Evolutionary conservation across 495 filamentous ascomycete genomes (phyloP), one percentile per base, ranked within the genome.

Genomic region (Tirmania nivea): DNA sequence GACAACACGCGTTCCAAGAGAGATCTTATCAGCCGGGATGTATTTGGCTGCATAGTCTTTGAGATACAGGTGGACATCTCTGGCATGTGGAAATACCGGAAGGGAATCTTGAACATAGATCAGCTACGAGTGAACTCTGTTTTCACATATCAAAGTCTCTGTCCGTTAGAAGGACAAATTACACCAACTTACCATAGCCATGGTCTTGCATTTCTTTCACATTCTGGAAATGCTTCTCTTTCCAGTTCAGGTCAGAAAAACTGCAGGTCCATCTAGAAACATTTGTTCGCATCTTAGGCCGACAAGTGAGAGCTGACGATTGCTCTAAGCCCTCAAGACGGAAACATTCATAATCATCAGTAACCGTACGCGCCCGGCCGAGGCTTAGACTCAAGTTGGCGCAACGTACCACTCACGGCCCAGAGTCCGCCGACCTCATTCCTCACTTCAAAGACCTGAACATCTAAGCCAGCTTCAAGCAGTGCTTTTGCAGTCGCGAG

Each of bases 401-500:
- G 64, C 31, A 75, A 71, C 8, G 66, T 64, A 35, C 57, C 68
- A 10, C 57, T 54, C 16, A 72, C 57, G 4, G 79, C 75, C 86
- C 86, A 94, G 12, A 94, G 71, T 2, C 86, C 86, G 5, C 86
- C 86, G 25, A 89, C 69, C 37, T 75, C 68, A 53, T 69, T 52
- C 14, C 76, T 70, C 34, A 71, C 65, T 37, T 94, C 86, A 58
- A 86, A 86, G 35, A 93, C 65, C 4, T 75, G 79, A 17, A 86
- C 79, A 7, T 69, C 64, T 62, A 87, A 87, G 8, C 69, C 69
- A 10, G 69, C 75, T 37, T 79, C 76, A 2, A 87, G 66, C 9
- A 94, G 72, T 0, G 79, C 82, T 65, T 89, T 92, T 55, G 86
- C 85, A 1, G 84, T 79, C 34, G 82, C 80, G 12, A 94, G 75